Base-by-base conservation (phyloP, 2,329 filamentous ascomycete genomes). In the Colletotrichum liriopes region DNA sequence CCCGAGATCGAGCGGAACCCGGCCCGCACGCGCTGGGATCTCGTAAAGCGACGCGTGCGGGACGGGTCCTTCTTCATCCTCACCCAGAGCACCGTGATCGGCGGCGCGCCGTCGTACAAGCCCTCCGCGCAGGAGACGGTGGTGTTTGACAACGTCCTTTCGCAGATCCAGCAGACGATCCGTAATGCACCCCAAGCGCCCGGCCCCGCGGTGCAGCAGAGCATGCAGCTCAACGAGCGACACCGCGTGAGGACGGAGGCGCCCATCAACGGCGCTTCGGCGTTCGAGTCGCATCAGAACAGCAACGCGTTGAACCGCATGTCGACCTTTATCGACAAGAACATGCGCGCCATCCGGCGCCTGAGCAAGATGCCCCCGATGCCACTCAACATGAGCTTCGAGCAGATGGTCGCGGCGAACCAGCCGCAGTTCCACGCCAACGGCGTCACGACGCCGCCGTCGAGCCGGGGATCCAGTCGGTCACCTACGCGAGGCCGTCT, bases 31-130 rank as follows among this genome's bases (percentile, higher is more conserved):
- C 79, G 87, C 5, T 90, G 88, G 87, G 82, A 85, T 23, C 82
- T 88, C 2, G 80, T 89, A 8, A 82, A 84, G 0, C 81, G 84
- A 41, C 85, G 83, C 52, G 82, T 89, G 18, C 80, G 81, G 5
- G 86, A 89, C 59, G 86, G 87, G 0, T 87, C 84, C 0, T 84
- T 89, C 72, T 89, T 89, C 74, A 78, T 88, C 1, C 79, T 89
- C 23, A 80, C 86, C 0, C 81, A 83, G 54, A 79, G 79, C 9
- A 77, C 82, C 5, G 76, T 79, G 37, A 76, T 84, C 11, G 78
- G 77, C 7, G 76, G 76, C 1, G 71, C 76, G 7, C 77, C 77
- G 11, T 70, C 76, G 6, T 76, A 78, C 39, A 78, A 79, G 41
- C 74, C 74, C 45, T 78, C 76, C 54, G 77, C 69, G 68, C 79